phyloP scores from a whole-genome alignment of 768 basidiomycete genomes.

The Kwoniella dejecticola region DNA sequence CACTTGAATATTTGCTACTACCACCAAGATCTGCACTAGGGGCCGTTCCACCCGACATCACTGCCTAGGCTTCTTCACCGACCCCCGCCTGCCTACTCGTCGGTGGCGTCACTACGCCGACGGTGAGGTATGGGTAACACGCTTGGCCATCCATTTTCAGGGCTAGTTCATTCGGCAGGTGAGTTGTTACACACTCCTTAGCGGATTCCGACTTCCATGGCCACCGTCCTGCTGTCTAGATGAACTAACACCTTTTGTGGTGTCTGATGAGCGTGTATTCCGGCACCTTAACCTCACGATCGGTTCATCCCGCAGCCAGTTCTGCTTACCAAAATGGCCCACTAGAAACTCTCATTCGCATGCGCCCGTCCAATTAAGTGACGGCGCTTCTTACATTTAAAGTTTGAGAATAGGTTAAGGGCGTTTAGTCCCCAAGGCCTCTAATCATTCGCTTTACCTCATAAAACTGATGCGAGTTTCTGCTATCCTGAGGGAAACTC shows the following conservation, averaged over 20 bases:
- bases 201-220: constrained; percentile 83
- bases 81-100: constrained; percentile 66
- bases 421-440: constrained; percentile 85
- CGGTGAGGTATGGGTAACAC: constrained; percentile 81
- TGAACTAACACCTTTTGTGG: constrained; percentile 84
- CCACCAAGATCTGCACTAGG: constrained; percentile 85
- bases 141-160: constrained; percentile 89
- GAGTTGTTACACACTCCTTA: constrained; percentile 87
- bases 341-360: constrained; percentile 70
- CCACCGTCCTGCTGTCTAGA: constrained; percentile 86
- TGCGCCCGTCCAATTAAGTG: constrained; percentile 57
- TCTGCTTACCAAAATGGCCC: constrained; percentile 61
- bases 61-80: constrained; percentile 76
- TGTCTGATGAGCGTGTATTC: constrained; percentile 80
- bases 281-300: constrained; percentile 67
- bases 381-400: constrained; percentile 68
- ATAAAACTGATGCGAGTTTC: constrained; percentile 65
- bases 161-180: constrained; percentile 89
- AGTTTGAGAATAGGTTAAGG: constrained; percentile 81
- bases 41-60: constrained; percentile 71
- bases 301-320: constrained; percentile 65
- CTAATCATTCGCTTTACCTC: constrained; percentile 77
- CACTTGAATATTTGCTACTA: constrained; percentile 87
- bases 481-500: constrained; percentile 79
- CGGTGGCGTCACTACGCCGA: constrained; percentile 66